These are phyloP conservation scores for Aspergillus ruber DNA, from an alignment of 2,329 filamentous ascomycete genomes.

Conservation along the genomic window DNA sequence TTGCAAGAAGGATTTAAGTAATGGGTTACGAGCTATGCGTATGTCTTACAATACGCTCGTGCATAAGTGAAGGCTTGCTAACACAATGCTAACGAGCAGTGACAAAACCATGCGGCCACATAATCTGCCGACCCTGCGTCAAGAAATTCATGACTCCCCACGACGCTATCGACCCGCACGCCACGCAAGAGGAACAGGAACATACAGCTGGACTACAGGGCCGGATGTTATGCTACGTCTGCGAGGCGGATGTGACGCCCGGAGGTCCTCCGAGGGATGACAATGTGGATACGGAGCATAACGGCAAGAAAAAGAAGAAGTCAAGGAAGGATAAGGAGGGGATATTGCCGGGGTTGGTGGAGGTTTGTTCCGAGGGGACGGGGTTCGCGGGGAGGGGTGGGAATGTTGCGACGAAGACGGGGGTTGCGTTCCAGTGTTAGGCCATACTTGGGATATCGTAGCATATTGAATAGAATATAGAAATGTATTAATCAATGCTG, in stretches of 20 bases:
- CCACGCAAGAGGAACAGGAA: conserved; percentile 44
- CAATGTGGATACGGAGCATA: conserved; percentile 1
- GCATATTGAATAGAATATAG: no score
- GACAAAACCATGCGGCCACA: conserved; percentile 83
- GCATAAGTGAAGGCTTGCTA: not conserved
- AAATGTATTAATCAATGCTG: not conserved
- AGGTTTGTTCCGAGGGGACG: conserved; percentile 78
- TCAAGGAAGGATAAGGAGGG: conserved; percentile 40
- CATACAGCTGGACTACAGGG: conserved; percentile 31
- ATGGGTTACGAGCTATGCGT: conserved; percentile 70
- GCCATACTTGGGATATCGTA: no score
- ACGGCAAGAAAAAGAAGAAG: conserved; percentile 22
- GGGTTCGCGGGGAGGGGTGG: conserved; percentile 85
- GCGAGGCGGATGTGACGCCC: conserved; percentile 67
- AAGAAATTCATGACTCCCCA: conserved; percentile 69
- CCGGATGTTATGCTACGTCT: conserved; percentile 71
- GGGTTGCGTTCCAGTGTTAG: conserved; percentile 72
- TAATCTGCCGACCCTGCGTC: conserved; percentile 79
- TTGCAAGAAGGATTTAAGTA: conserved; percentile 76
- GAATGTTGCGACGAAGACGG: conserved; percentile 71
- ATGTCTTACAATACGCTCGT: conserved; percentile 15
- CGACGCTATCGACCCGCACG: conserved; percentile 54
- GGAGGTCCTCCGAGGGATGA: conserved; percentile 22
- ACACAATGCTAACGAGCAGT: conserved; percentile 39
- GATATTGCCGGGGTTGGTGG: conserved; percentile 65